phyloP scores from a whole-genome alignment of 2,329 filamentous ascomycete genomes.

The Nemania sp. region DNA sequence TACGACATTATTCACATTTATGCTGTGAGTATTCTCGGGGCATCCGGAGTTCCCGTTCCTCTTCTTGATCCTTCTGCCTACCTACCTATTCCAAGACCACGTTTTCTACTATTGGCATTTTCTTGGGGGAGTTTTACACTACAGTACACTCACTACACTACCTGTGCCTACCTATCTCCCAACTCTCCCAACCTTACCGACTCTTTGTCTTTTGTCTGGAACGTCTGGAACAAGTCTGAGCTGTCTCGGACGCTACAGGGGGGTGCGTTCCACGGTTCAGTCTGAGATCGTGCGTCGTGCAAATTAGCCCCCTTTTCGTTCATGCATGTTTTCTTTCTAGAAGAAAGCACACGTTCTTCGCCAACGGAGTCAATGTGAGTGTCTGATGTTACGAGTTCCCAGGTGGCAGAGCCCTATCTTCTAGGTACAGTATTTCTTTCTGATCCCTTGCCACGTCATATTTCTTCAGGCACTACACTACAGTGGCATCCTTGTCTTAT shows the following conservation, averaged over 20 bases:
- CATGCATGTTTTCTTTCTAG: slow-evolving; percentile 25
- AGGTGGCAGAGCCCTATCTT: slow-evolving; percentile 23
- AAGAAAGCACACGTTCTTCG: slow-evolving; percentile 16
- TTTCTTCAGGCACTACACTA: slow-evolving; percentile 11
- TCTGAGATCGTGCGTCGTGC: slow-evolving; percentile 6
- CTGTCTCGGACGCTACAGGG: slow-evolving; percentile 8
- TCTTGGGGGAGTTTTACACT: too few relatives aligned
- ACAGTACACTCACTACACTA: too few relatives aligned
- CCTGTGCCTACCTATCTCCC: not conserved
- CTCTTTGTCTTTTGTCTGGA: too few relatives aligned
- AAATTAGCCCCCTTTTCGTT: slow-evolving; percentile 20
- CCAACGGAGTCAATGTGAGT: slow-evolving; percentile 37
- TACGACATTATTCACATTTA: slow-evolving; percentile 71
- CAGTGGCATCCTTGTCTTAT: slow-evolving; percentile 18
- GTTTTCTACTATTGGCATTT: slow-evolving; percentile 3
- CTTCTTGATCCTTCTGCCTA: not conserved
- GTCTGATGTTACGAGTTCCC: slow-evolving; percentile 33
- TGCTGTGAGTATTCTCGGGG: slow-evolving; percentile 59
- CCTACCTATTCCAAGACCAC: not conserved
- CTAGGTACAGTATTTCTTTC: not conserved
- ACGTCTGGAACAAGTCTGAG: slow-evolving; percentile 19
- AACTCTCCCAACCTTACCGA: not conserved
- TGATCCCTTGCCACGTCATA: slow-evolving; percentile 12
- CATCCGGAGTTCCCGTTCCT: not conserved
- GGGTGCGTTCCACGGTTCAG: not conserved